These are phyloP conservation scores for Cordyceps fumosorosea DNA, from an alignment of 2,329 filamentous ascomycete species.

Conservation along the genomic window DNA sequence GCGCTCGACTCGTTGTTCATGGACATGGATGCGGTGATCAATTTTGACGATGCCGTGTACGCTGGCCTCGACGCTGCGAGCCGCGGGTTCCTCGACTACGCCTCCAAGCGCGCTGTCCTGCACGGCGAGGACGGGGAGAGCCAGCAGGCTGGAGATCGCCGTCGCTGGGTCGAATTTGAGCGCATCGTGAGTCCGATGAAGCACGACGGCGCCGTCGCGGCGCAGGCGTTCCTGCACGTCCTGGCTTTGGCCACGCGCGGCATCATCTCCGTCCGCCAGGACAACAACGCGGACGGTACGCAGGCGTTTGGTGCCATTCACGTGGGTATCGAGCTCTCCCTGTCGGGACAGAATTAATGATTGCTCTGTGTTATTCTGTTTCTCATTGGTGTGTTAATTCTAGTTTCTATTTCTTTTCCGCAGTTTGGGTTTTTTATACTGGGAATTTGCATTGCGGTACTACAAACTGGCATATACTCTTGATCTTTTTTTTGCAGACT, in stretches of 20 bases:
- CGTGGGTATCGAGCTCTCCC: conserved; percentile 31
- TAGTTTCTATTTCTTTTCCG: neutral
- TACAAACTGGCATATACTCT: neutral
- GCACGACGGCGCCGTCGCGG: conserved; percentile 54
- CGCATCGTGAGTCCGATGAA: conserved; percentile 55
- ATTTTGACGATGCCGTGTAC: conserved; percentile 16
- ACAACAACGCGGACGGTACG: conserved; percentile 25
- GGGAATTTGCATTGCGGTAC: neutral
- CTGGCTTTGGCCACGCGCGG: conserved; percentile 63
- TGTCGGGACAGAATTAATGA: neutral
- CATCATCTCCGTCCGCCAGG: conserved; percentile 57
- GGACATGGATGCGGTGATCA: conserved; percentile 18
- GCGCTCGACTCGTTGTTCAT: conserved; percentile 25
- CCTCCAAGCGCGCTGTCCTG: conserved; percentile 29
- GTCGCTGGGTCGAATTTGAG: conserved; percentile 58
- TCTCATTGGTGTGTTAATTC: neutral
- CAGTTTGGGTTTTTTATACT: neutral
- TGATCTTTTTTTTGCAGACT: neutral
- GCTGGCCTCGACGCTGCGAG: conserved; percentile 38
- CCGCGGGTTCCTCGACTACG: conserved; percentile 39
- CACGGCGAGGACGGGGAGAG: conserved; percentile 25
- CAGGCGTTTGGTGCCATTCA: conserved; percentile 41
- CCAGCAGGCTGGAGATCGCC: conserved; percentile 14
- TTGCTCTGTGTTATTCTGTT: neutral
- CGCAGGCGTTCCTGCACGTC: conserved; percentile 70